phyloP scores from a whole-genome alignment of 352 stramenopile genomes.

The Globisporangium acanthophoron region DNA sequence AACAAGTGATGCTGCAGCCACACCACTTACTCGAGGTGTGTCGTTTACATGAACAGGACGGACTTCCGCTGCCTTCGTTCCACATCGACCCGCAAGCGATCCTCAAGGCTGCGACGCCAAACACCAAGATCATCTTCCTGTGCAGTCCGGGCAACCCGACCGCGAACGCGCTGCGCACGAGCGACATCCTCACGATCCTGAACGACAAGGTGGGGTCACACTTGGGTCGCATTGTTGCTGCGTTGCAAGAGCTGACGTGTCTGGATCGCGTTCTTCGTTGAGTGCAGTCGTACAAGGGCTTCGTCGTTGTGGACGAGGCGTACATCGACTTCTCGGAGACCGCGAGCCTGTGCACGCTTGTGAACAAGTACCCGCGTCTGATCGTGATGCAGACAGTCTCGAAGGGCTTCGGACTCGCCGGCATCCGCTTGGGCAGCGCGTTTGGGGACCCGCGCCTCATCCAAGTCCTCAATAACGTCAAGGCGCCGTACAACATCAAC shows the following conservation, averaged over 20 bases:
- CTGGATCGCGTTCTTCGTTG: not conserved
- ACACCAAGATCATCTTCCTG: conserved; percentile 97
- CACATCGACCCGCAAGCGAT: conserved; percentile 86
- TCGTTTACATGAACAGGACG: conserved; percentile 13
- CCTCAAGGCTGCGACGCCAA: conserved; percentile 75
- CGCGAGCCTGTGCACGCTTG: conserved; percentile 76
- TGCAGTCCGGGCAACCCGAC: conserved; percentile 98
- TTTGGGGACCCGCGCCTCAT: conserved; percentile 92
- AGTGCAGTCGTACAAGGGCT: conserved; percentile 76
- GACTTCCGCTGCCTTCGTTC: conserved; percentile 56
- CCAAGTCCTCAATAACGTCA: conserved; percentile 98
- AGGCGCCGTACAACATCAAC: conserved; percentile 99
- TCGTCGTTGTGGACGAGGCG: conserved; percentile 98
- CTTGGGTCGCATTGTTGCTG: not conserved
- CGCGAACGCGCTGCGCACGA: conserved; percentile 88
- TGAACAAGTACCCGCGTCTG: conserved; percentile 91
- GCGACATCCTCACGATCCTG: conserved; percentile 89
- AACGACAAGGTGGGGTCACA: conserved; percentile 39
- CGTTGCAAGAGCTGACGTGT: not conserved
- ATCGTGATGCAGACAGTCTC: conserved; percentile 98
- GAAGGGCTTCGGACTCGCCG: conserved; percentile 97
- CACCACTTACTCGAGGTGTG: not conserved
- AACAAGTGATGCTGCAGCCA: not conserved
- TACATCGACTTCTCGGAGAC: conserved; percentile 96
- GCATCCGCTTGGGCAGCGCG: conserved; percentile 90